Percentiles rank a stretch among this genome's conserved stretches.
These are phyloP conservation scores for Globisporangium abappressorium DNA, from an alignment of 352 stramenopile species.

Conservation along the genomic window DNA sequence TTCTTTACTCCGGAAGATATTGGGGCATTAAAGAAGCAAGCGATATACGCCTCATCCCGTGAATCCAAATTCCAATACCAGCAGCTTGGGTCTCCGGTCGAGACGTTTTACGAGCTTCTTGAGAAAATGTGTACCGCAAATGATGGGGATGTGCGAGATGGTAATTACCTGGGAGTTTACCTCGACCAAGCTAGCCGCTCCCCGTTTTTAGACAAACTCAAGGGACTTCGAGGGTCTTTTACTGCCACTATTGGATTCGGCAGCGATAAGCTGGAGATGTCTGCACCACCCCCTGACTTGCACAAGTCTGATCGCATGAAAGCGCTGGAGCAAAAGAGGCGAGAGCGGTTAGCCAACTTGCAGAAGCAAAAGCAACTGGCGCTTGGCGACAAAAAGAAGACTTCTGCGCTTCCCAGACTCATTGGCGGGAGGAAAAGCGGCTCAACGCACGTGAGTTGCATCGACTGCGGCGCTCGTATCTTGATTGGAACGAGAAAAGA, in stretches of 20 bases:
- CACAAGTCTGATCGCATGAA: conserved; percentile 60
- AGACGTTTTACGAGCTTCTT: conserved; percentile 40
- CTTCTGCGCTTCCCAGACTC: conserved; percentile 45
- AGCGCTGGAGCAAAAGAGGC: conserved; percentile 61
- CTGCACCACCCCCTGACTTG: conserved; percentile 9
- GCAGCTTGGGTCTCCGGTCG: conserved; percentile 21
- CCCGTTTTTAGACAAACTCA: not conserved
- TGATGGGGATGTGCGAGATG: no score
- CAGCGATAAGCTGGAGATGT: not conserved
- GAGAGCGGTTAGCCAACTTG: conserved; percentile 31
- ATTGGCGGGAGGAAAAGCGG: conserved; percentile 77
- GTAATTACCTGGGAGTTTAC: not conserved
- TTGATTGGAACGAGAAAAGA: conserved; percentile 30
- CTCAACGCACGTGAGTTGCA: conserved; percentile 48
- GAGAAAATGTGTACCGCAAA: conserved; percentile 22
- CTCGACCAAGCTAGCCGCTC: not conserved
- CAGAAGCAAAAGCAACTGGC: conserved; percentile 60
- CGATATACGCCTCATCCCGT: not conserved
- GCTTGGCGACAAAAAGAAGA: conserved; percentile 54
- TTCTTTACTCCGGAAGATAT: conserved; percentile 2
- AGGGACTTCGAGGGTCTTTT: not conserved
- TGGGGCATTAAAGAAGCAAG: not conserved
- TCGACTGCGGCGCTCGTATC: conserved; percentile 48
- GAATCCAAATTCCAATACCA: conserved; percentile 9
- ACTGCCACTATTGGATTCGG: not conserved